Percentiles rank a stretch among this genome's conserved stretches.
Conservation (phyloP, 208 protist genomes). For the Trypanosoma conorhini region DNA sequence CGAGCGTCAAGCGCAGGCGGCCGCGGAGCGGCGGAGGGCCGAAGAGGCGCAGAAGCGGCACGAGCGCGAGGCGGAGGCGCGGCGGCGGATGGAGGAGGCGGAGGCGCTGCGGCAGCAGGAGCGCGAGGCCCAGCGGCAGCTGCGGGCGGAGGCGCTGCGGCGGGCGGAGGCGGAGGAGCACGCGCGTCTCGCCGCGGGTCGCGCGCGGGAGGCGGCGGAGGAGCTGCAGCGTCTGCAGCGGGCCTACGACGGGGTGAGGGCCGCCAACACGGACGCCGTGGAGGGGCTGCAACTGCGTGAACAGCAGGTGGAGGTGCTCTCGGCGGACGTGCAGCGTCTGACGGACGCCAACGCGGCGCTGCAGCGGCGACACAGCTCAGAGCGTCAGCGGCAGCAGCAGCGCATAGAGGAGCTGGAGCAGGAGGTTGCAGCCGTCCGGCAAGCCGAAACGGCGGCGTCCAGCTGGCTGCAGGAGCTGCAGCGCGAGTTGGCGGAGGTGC, state of each 20-base stretch:
- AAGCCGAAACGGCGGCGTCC: neutral
- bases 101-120: constrained; percentile 20
- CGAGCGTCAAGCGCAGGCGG: constrained; percentile 15
- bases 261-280: constrained; percentile 5
- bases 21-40: constrained; percentile 7
- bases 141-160: constrained; percentile 1
- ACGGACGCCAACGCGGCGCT: constrained; percentile 27
- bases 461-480: constrained; percentile 4
- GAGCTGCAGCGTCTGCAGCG: neutral
- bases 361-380: constrained; percentile 16
- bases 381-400: constrained; percentile 13
- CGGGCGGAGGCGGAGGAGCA: constrained; percentile 12
- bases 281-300: constrained; percentile 22
- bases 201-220: neutral
- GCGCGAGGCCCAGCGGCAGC: constrained; percentile 12
- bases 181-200: constrained; percentile 7
- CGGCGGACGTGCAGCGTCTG: constrained; percentile 20
- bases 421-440: neutral
- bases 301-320: constrained; percentile 32
- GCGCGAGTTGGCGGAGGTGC: constrained; percentile 1
- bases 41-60: constrained; percentile 3
- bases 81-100: constrained; percentile 5
- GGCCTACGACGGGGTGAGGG: neutral
- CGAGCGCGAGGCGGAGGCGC: constrained; percentile 2
- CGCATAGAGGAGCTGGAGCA: constrained; percentile 23